Conservation (phyloP, 1,139 yeast species). For the Yamadazyma atmosphaerica region DNA sequence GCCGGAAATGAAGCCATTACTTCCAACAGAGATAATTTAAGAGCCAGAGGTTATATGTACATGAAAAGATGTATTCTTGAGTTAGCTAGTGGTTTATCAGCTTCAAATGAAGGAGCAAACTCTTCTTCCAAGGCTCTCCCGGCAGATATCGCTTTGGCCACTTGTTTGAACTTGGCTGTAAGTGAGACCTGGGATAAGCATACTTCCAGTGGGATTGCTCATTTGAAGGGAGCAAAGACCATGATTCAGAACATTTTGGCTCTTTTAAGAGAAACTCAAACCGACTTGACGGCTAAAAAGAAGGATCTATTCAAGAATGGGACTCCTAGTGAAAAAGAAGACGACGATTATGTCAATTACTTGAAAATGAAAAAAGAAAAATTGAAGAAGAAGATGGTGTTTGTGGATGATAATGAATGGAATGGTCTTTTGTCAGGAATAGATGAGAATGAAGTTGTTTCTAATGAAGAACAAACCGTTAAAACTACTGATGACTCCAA, state of each 20-base stretch:
- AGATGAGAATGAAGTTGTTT: neutral
- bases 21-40: conserved; percentile 37
- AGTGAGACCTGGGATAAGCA: conserved; percentile 72
- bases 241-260: conserved; percentile 53
- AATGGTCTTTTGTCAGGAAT: conserved; percentile 25
- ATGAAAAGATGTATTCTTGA: conserved; percentile 63
- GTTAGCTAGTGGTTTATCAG: conserved; percentile 56
- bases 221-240: conserved; percentile 63
- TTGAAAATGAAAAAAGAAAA: conserved; percentile 16
- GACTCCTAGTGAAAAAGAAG: conserved; percentile 11
- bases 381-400: conserved; percentile 27
- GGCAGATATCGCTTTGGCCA: conserved; percentile 65
- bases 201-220: conserved; percentile 65
- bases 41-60: conserved; percentile 53
- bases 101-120: conserved; percentile 9
- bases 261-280: conserved; percentile 29
- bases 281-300: conserved; percentile 15
- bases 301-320: conserved; percentile 13
- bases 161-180: conserved; percentile 61
- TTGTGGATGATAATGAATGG: conserved; percentile 39
- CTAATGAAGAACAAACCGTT: neutral
- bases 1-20: conserved; percentile 41
- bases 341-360: conserved; percentile 16
- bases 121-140: conserved; percentile 39
- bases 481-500: conserved; percentile 7